Evolutionary conservation across 139 green algal genomes (phyloP), one percentile per base, ranked within the genome.

Genomic region (Coelastrella sp.): DNA sequence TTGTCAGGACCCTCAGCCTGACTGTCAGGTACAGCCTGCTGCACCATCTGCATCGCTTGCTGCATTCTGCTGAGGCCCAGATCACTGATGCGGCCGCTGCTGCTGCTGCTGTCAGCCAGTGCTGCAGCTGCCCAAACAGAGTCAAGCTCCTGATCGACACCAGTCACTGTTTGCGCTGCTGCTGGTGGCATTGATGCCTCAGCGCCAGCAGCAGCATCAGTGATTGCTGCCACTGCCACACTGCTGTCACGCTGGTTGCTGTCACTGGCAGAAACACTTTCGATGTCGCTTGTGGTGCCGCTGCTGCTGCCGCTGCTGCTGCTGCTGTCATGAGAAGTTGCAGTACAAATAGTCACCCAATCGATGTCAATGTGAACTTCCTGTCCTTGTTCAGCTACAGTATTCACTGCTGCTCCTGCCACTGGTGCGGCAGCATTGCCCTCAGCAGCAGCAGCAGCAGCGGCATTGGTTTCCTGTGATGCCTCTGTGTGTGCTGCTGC

Each of bases 221-320:
- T 22, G 77, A 17, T 83, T 22, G 4, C 77, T 22, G 19, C 32
- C 32, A 47, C 47, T 61, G 4, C 77, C 14, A 23, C 77, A 56
- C 19, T 16, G 14, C 77, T 23, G 32, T 47, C 32, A 47, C 0
- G 32, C 32, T 1, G 32, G 32, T 47, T 1, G 77, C 77, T 32
- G 11, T 23, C 32, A 19, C n/a, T 56, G 77, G 32, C 54, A 65
- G 8, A 14, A 19, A 64, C 11, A 56, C 5, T 4, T 17, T 57
- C 76, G 23, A 64, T 5, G 23, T 8, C 47, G 23, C 60, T 17
- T 17, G 54, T 14, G 4, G 2, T 57, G 32, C 75, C 57, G n/a
- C n/a, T 60, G 76, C 76, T 83, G 76, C 76, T 83, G 76, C 76
- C 60, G 76, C 47, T 82, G 54, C 76, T 83, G 76, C 20, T 82